Evolutionary conservation across 2,329 filamentous ascomycete genomes (phyloP).

Genomic region (Beauveria bassiana): DNA sequence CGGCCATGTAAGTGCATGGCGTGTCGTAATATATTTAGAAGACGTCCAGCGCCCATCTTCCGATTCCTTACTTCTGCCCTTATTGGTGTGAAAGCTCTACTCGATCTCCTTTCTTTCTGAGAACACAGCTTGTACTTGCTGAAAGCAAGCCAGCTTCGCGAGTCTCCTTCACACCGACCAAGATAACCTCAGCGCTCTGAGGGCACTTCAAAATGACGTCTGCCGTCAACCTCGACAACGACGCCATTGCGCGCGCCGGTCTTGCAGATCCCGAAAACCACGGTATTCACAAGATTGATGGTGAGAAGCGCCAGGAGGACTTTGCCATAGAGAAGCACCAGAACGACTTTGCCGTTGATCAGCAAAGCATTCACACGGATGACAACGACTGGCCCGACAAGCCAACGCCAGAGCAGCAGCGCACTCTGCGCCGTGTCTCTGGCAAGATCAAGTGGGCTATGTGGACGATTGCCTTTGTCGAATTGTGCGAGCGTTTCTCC

Average conservation of each 20-base stretch:
- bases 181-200: not conserved
- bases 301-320: constrained; percentile 18
- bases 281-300: constrained; percentile 20
- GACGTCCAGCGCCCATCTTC: not conserved
- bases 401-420: constrained; percentile 55
- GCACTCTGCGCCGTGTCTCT: constrained; percentile 54
- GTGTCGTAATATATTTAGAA: not conserved
- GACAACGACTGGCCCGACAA: constrained; percentile 27
- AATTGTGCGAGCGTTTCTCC: constrained; percentile 69
- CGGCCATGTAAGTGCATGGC: not conserved
- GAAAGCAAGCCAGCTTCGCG: not conserved
- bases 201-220: constrained; percentile 24
- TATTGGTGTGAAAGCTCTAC: not conserved
- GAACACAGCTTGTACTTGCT: not conserved
- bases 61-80: not conserved
- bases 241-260: constrained; percentile 28
- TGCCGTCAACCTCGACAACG: constrained; percentile 27
- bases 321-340: constrained; percentile 20
- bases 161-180: not conserved
- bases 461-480: constrained; percentile 64
- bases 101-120: not conserved
- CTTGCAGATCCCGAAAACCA: constrained; percentile 29
- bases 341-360: constrained; percentile 12
- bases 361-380: constrained; percentile 20
- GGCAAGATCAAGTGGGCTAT: constrained; percentile 57